A percentile compares a stretch with the other conserved stretches of the same genome.
These are phyloP conservation scores for Fusarium marasasianum DNA, from an alignment of 2,329 filamentous ascomycete genomes.

Conservation along the genomic window DNA sequence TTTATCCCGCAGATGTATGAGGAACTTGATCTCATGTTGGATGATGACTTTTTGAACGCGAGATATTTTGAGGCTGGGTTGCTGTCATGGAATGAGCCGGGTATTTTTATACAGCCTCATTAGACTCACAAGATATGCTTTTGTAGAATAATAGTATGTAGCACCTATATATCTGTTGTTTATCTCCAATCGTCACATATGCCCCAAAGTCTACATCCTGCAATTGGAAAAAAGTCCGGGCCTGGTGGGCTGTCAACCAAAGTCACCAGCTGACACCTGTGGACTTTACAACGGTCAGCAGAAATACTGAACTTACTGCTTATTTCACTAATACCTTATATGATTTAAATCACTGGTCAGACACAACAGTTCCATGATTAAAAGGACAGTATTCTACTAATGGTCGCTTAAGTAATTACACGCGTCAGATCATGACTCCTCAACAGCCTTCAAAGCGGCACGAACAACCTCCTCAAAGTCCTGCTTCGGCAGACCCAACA, in stretches of 20 bases:
- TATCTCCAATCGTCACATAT: not conserved
- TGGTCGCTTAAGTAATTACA: too few species aligned
- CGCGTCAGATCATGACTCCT: not conserved
- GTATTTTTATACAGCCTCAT: not conserved
- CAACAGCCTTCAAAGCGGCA: not conserved
- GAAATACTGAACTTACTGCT: not conserved
- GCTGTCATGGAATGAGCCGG: not conserved
- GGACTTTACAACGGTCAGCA: fast-evolving
- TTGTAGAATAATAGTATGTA: not conserved
- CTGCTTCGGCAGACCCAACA: not conserved
- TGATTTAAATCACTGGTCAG: not conserved
- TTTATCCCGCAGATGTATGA: not conserved
- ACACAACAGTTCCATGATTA: too few species aligned
- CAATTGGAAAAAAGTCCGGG: too few species aligned
- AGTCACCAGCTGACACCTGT: not conserved
- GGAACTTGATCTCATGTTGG: fast-evolving
- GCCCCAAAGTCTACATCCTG: too few species aligned
- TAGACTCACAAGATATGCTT: not conserved
- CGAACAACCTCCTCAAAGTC: not conserved
- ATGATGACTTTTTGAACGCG: not conserved
- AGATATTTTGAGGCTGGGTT: not conserved
- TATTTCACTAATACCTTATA: not conserved
- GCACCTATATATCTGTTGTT: fast-evolving
- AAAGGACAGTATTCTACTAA: too few species aligned
- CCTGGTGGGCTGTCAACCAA: not conserved